phyloP scores from a whole-genome alignment of 1,139 yeast species.

The Nakaseomyces sp. region DNA sequence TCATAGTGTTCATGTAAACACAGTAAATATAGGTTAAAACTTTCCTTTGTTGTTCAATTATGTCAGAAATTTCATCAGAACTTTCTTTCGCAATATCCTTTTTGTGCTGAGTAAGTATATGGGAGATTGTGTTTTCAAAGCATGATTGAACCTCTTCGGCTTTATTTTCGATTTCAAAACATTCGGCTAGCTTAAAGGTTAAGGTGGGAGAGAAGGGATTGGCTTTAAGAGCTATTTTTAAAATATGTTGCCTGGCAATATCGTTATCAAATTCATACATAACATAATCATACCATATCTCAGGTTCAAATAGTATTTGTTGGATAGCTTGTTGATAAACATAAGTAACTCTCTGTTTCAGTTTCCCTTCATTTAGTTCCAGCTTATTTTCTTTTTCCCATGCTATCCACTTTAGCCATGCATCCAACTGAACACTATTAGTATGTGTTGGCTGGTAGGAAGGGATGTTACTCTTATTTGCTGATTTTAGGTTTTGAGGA shows the following conservation, averaged over 20 bases:
- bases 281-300: constrained; percentile 72
- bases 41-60: constrained; percentile 12
- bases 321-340: constrained; percentile 67
- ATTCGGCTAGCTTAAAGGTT: constrained; percentile 59
- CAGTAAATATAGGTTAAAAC: constrained; percentile 35
- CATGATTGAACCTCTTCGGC: constrained; percentile 44
- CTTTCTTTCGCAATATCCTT: constrained; percentile 23
- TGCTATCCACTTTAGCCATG: constrained; percentile 69
- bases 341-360: constrained; percentile 57
- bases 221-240: constrained; percentile 49
- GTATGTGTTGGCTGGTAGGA: constrained; percentile 22
- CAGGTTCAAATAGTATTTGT: constrained; percentile 64
- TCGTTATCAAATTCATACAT: constrained; percentile 30
- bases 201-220: constrained; percentile 69
- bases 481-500: constrained; percentile 23
- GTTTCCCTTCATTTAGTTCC: constrained; percentile 43
- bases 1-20: constrained; percentile 51
- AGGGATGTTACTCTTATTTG: constrained; percentile 36
- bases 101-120: constrained; percentile 35
- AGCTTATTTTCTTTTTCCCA: constrained; percentile 73
- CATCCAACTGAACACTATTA: constrained; percentile 37
- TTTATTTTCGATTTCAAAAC: constrained; percentile 53
- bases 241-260: constrained; percentile 32
- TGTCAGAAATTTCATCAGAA: constrained; percentile 15
- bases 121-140: constrained; percentile 43